Conservation (phyloP, 2,329 filamentous ascomycete species). For the Lachnellula subtilissima region DNA sequence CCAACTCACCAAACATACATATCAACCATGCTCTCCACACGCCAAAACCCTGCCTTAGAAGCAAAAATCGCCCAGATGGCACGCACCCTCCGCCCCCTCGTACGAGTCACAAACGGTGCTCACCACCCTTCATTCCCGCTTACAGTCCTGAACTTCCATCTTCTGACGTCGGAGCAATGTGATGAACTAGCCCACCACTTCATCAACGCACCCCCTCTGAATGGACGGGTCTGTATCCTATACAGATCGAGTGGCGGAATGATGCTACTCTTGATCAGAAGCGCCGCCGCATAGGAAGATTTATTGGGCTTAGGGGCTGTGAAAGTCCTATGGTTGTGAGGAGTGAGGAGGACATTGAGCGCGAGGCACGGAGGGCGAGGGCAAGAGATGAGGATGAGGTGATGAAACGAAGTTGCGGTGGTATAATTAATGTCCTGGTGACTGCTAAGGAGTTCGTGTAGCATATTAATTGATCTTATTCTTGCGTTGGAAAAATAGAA, state of each 20-base stretch:
- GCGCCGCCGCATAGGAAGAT: conserved; percentile 65
- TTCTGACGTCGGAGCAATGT: conserved; percentile 66
- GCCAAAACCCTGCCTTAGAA: conserved; percentile 46
- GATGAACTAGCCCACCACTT: conserved; percentile 69
- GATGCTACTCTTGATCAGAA: conserved; percentile 55
- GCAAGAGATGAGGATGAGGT: conserved; percentile 22
- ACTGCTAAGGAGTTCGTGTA: too few relatives aligned
- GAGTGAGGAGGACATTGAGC: conserved; percentile 32
- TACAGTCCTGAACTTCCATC: conserved; percentile 67
- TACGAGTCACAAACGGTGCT: conserved; percentile 56
- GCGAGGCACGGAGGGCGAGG: conserved; percentile 39
- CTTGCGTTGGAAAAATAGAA: too few relatives aligned
- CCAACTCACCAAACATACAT: neutral
- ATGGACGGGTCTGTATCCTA: conserved; percentile 60
- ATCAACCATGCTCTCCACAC: conserved; percentile 8
- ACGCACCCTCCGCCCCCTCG: conserved; percentile 61
- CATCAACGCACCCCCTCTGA: conserved; percentile 58
- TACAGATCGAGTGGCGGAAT: conserved; percentile 58
- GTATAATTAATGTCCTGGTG: conserved; percentile 12
- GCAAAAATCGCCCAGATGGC: conserved; percentile 62
- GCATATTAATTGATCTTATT: too few relatives aligned
- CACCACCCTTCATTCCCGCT: conserved; percentile 61
- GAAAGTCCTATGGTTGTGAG: conserved; percentile 40
- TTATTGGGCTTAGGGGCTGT: conserved; percentile 66
- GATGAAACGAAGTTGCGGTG: conserved; percentile 20